Base-by-base conservation (phyloP, 129 eudicot species). In the Dittrichia graveolens region DNA sequence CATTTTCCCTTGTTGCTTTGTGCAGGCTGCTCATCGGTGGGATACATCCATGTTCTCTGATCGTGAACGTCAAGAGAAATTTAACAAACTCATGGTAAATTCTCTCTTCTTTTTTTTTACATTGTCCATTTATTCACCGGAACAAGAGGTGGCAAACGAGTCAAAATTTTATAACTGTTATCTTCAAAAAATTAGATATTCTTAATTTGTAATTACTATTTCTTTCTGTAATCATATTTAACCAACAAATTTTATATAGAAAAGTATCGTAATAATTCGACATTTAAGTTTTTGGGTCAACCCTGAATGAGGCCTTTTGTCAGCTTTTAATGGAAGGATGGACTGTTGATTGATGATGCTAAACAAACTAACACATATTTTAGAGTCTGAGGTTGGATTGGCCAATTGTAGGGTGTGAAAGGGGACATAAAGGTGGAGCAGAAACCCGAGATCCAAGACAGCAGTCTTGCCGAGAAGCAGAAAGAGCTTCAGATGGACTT, bases 371-470 rank as follows among this genome's bases (percentile, higher is more conserved):
- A 92, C 96, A 87, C 95, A 47, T 71, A 42, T 93, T 93, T 93
- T 88, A 90, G 98, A 93, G 93, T 93, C 98, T 93, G 98, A 93
- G 96, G 96, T 87, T 93, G 96, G 80, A 84, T 78, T 88, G 89
- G 91, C 89, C 87, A 82, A 83, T 93, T 93, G 98, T 93, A 93
- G 98, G 98, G 98, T 79, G 96, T 93, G 74, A 92, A 92, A 76
- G 97, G 96, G 58, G 96, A 92, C 0, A 61, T 71, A 43, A 87
- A 85, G 58, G 87, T 73, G 80, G 96, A 85, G 48, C 66, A 44
- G 41, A 81, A 92, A 80, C 73, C 86, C 18, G 82, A 79, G 65
- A 70, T 66, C 18, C 84, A 79, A 70, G 81, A 83, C 45, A 60
- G 67, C 67, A 38, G 65, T 11, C 78, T 41, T 63, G 84, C 77